A percentile compares a stretch with the other conserved stretches of the same genome.
These are phyloP conservation scores for Tulasnella sp. DNA, from an alignment of 768 basidiomycete genomes.

Conservation along the genomic window DNA sequence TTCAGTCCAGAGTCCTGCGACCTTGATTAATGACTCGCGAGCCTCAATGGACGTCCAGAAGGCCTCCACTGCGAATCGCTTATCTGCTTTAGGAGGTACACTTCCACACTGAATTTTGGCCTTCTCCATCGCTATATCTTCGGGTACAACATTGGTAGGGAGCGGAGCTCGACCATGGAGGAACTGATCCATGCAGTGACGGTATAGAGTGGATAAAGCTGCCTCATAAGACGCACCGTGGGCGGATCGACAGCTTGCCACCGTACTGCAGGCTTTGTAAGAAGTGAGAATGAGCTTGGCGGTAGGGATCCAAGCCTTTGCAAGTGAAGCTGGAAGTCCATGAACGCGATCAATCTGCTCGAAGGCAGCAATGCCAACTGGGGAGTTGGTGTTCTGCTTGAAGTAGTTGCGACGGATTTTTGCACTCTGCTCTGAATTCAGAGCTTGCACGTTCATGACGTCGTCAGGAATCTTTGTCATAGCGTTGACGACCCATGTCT, in stretches of 20 bases:
- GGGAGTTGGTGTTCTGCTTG: too few species aligned
- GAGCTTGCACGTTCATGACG: too few species aligned
- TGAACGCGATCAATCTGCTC: too few species aligned
- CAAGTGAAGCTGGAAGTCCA: conserved; percentile 21
- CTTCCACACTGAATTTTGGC: conserved; percentile 44
- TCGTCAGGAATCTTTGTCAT: too few species aligned
- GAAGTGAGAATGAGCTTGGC: conserved; percentile 28
- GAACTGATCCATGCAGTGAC: conserved; percentile 32
- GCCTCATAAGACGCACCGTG: conserved; percentile 50
- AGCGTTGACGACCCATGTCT: too few species aligned
- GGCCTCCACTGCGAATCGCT: conserved; percentile 47
- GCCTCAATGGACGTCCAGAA: conserved; percentile 42
- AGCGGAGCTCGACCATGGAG: conserved; percentile 22
- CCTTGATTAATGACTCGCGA: conserved; percentile 37
- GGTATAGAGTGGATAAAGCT: conserved; percentile 40
- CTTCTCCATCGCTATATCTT: conserved; percentile 38
- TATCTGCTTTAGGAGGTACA: conserved; percentile 41
- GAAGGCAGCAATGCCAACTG: too few species aligned
- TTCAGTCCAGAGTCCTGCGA: conserved; percentile 34
- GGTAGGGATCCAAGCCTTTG: conserved; percentile 30
- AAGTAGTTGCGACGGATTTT: too few species aligned
- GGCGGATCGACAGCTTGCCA: conserved; percentile 39
- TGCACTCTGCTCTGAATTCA: too few species aligned
- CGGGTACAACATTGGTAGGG: conserved; percentile 31
- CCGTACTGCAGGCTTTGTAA: conserved; percentile 31